Evolutionary conservation across 2,329 filamentous ascomycete genomes (phyloP).

Genomic region (Aspergillus terreus): DNA sequence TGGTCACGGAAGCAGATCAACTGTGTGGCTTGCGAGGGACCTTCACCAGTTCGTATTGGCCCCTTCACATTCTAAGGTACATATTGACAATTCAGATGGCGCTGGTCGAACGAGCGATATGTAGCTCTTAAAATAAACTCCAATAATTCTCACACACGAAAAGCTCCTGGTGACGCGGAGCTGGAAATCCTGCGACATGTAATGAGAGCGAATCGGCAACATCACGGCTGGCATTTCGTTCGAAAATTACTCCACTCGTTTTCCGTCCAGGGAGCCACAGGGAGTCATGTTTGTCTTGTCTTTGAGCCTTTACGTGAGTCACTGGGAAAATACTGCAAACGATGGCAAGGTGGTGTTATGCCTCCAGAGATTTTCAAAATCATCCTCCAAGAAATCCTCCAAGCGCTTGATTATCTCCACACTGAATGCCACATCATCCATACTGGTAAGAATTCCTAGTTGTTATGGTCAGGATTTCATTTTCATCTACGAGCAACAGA

Average conservation of each 20-base stretch:
- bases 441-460: conserved; percentile 29
- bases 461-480: not conserved
- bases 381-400: conserved; percentile 34
- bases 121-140: not conserved
- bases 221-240: conserved; percentile 29
- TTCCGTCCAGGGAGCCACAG: conserved; percentile 7
- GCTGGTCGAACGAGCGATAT: not conserved
- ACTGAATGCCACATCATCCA: conserved; percentile 41
- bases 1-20: conserved; percentile 25
- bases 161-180: not conserved
- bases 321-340: conserved; percentile 22
- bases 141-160: not conserved
- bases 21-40: conserved; percentile 18
- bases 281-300: conserved; percentile 16
- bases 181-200: conserved; percentile 15
- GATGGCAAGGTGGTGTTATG: conserved; percentile 23
- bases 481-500: conserved; percentile 19
- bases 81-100: not conserved
- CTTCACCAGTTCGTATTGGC: not conserved
- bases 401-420: conserved; percentile 43
- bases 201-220: conserved; percentile 21
- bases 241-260: conserved; percentile 32
- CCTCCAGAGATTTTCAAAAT: conserved; percentile 29
- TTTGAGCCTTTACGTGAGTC: conserved; percentile 34
- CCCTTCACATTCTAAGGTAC: not conserved